Evolutionary conservation across 2,329 filamentous ascomycete species (phyloP).

Genomic region (Colletotrichum spaethianum): DNA sequence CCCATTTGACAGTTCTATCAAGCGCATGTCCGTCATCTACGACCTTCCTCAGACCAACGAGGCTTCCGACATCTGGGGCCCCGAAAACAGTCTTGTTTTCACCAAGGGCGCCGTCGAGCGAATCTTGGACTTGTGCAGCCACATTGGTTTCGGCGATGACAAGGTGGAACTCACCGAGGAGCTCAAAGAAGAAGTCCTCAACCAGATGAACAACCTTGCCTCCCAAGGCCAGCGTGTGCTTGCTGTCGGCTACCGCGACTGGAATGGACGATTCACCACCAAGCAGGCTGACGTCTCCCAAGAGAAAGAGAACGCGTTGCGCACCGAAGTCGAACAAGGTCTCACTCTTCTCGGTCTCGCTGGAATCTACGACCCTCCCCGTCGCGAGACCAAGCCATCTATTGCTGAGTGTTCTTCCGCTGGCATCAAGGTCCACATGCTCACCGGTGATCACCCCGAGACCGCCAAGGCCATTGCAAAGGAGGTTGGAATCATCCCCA

Average conservation of each 20-base stretch:
- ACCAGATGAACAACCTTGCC: slow-evolving; percentile 72
- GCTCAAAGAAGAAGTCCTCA: slow-evolving; percentile 63
- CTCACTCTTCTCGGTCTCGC: slow-evolving; percentile 85
- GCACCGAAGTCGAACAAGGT: slow-evolving; percentile 75
- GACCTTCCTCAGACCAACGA: slow-evolving; percentile 59
- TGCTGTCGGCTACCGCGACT: slow-evolving; percentile 76
- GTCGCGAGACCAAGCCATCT: slow-evolving; percentile 81
- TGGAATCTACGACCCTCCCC: slow-evolving; percentile 89
- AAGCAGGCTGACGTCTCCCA: slow-evolving; percentile 49
- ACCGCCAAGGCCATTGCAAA: slow-evolving; percentile 84
- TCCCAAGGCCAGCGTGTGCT: slow-evolving; percentile 80
- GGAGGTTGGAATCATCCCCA: slow-evolving; percentile 83
- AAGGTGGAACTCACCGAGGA: slow-evolving; percentile 65
- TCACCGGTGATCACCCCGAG: slow-evolving; percentile 85
- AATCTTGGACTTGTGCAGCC: slow-evolving; percentile 69
- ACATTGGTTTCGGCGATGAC: slow-evolving; percentile 59
- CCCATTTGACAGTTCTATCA: slow-evolving; percentile 84
- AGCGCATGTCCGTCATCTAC: slow-evolving; percentile 86
- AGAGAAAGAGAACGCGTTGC: slow-evolving; percentile 57
- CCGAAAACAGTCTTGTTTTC: slow-evolving; percentile 67
- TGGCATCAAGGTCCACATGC: slow-evolving; percentile 86
- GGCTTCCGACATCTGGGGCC: slow-evolving; percentile 54
- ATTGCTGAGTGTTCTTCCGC: slow-evolving; percentile 80
- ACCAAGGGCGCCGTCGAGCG: slow-evolving; percentile 76
- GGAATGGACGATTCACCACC: slow-evolving; percentile 63